Base-by-base conservation (phyloP, 2,329 filamentous ascomycete species). In the Aureobasidium mangrovei region DNA sequence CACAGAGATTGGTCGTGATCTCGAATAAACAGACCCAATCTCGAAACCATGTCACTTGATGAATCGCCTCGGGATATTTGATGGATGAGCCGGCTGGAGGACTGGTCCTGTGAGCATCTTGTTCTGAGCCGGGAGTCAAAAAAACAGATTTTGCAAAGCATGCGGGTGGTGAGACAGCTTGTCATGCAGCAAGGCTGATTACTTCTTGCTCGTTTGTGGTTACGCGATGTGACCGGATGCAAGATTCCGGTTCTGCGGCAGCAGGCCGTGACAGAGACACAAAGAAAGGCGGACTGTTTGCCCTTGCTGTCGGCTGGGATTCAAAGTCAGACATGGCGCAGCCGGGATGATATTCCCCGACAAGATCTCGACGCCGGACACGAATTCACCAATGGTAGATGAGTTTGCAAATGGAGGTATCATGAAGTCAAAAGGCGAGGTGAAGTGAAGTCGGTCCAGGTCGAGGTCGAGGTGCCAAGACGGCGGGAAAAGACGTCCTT, bases 291-390 rank as follows among this genome's bases (percentile, higher is more conserved):
- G 18, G 26, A 43, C 41, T 33, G 47, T 51, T 51, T 51, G 47
- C 42, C 47, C 47, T 51, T 51, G 47, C 47, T 42, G 41, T 36
- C 4, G 35, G 18, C 4, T 8, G 31, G 7, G 29, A 51, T 42
- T 51, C 47, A 28, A 18, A 51, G 36, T 51, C 47, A 51, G 47
- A 51, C 47, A 51, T 35, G 38, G 38, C 36, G 47, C n/a, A 9
- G 29, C 4, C 29, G 8, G 36, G 10, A 51, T 51, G 47, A 35
- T 32, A 36, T 26, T 42, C 29, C 45, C 47, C 47, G 47, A 10
- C 29, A 51, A 12, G 18, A 27, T 5, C 18, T 26, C 7, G n/a
- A n/a, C 26, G 18, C 28, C 26, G 6, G 12, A 4, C 18, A n/a
- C 12, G n/a, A 49, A 38, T 33, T 32, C 7, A 35, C 41, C 1